Base-by-base conservation (phyloP, 441 rosid species). In the Brassica balearica region DNA sequence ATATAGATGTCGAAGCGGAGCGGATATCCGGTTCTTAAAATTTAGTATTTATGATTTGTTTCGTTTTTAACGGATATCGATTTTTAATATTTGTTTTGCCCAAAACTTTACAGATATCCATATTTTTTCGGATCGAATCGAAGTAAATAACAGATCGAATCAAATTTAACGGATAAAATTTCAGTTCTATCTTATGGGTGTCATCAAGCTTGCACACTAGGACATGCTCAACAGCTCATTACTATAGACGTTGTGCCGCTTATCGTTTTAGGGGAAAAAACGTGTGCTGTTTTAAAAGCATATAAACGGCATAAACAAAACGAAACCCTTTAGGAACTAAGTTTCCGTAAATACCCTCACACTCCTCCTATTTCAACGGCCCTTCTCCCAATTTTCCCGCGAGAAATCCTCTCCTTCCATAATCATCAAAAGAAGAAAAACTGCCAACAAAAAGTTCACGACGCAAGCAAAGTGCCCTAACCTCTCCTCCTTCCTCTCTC, bases 331-430 rank as follows among this genome's bases (percentile, higher is more conserved):
- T 6, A 3, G 0, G 25, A 20, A 5, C 1, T 0, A 2, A 20
- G 10, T 8, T 64, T 6, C 51, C 71, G 4, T 15, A 17, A 67
- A 25, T 67, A 78, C 73, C 69, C 69, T 78, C 69, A 22, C 0
- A 8, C 3, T n/a, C 19, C 75, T 71, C 61, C 61, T 60, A 61
- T 61, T 11, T 61, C 17, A 7, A 75, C 48, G 80, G 69, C 70
- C 81, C 12, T 19, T 46, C 69, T 83, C 84, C 43, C 63, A 68
- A 62, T 78, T 84, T 85, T 81, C 87, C 88, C 90, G 91, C 87
- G 87, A 83, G 65, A 85, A 85, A 63, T 66, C 53, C 70, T 80
- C 88, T 76, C 77, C 41, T 62, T 76, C 80, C 72, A 69, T 41
- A 74, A 71, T 71, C 73, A 75, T 65, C 83, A 75, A 20, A 65